A percentile compares a stretch with the other conserved stretches of the same genome.
Evolutionary conservation across 139 green algal genomes (phyloP).

Genomic region (Volvox reticuliferus): DNA sequence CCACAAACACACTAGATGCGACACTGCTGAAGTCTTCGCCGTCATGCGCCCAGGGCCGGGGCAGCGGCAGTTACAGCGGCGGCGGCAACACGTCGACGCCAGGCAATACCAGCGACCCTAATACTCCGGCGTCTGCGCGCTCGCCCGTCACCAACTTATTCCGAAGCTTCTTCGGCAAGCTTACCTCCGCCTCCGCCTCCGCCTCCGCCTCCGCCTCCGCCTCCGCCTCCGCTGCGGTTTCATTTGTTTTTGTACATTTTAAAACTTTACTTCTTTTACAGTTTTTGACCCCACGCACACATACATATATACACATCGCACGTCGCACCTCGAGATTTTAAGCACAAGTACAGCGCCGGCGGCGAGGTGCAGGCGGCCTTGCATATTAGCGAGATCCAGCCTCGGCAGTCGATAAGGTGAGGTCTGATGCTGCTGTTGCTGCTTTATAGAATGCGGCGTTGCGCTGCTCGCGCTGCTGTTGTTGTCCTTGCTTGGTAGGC

Average conservation of each 20-base stretch:
- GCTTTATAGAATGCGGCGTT: background rate
- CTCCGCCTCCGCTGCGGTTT: too few species aligned
- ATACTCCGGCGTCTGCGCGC: background rate
- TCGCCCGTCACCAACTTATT: constrained; percentile 1
- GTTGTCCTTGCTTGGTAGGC: too few species aligned
- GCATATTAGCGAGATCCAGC: constrained; percentile 19
- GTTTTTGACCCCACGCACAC: too few species aligned
- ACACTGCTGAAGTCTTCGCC: background rate
- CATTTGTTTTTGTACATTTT: too few species aligned
- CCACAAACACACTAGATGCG: too few species aligned
- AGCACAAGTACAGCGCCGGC: background rate
- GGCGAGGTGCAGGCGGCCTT: constrained; percentile 27
- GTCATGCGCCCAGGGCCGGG: background rate
- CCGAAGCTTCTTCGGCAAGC: constrained; percentile 4
- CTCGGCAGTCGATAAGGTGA: background rate
- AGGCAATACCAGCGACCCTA: background rate
- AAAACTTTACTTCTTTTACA: too few species aligned
- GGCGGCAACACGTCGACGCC: too few species aligned
- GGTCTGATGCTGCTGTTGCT: background rate
- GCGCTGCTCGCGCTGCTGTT: too few species aligned
- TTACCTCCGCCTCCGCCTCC: background rate
- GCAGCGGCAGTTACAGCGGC: background rate
- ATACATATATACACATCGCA: background rate
- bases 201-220: background rate
- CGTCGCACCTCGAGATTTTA: constrained; percentile 10